Evolutionary conservation across 192 early-diverging fungal genomes (phyloP).

Genomic region (Fimicolochytrium jonesii): DNA sequence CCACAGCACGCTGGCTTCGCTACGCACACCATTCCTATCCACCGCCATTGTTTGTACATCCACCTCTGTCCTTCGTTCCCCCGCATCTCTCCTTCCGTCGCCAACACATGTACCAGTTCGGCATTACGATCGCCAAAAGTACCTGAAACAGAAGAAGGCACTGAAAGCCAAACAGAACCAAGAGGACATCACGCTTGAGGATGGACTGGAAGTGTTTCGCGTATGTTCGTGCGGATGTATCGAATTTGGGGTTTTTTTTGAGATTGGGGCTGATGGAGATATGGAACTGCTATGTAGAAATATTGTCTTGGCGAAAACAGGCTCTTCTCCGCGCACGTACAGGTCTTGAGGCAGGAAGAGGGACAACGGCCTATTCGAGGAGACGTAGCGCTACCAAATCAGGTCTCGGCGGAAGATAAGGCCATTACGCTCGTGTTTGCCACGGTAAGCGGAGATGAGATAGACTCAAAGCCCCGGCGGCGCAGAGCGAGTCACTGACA

Average conservation of each 20-base stretch:
- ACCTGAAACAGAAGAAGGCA: constrained; percentile 40
- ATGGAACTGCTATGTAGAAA: constrained; percentile 17
- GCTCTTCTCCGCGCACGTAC: constrained; percentile 27
- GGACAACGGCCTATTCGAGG: constrained; percentile 77
- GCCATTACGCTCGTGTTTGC: constrained; percentile 75
- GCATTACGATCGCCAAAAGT: constrained; percentile 45
- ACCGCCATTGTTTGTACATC: too few relatives aligned
- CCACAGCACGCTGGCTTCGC: too few relatives aligned
- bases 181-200: constrained; percentile 33
- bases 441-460: constrained; percentile 47
- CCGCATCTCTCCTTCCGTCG: too few relatives aligned
- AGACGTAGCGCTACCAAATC: constrained; percentile 64
- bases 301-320: constrained; percentile 33
- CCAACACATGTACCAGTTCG: too few relatives aligned
- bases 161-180: constrained; percentile 35
- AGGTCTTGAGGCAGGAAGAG: constrained; percentile 58
- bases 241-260: constrained; percentile 2
- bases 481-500: too few relatives aligned
- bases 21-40: too few relatives aligned
- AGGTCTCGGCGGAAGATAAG: constrained; percentile 48
- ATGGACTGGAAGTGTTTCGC: constrained; percentile 27
- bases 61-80: too few relatives aligned
- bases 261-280: constrained; percentile 5
- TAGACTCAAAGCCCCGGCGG: neutral
- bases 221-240: constrained; percentile 3